These are phyloP conservation scores for Ganoderma meredithae DNA, from an alignment of 1,284 basidiomycete genomes.

Conservation along the genomic window DNA sequence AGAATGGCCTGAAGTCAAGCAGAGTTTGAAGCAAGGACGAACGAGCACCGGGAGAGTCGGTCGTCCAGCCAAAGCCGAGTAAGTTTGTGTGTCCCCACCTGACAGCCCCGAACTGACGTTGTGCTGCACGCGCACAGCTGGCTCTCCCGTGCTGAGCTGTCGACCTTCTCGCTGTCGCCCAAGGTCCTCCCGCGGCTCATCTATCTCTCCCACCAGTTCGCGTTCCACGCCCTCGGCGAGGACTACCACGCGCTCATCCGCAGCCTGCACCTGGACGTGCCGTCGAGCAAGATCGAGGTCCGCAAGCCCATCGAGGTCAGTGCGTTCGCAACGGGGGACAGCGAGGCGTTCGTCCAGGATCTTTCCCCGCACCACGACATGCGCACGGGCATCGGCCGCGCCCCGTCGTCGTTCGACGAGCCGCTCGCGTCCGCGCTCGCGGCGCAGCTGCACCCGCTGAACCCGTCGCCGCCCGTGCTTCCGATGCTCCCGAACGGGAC, in stretches of 20 bases:
- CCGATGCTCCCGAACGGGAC: constrained; percentile 84
- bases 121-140: constrained; percentile 49
- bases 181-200: constrained; percentile 73
- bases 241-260: constrained; percentile 84
- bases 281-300: constrained; percentile 70
- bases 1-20: constrained; percentile 64
- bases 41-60: constrained; percentile 13
- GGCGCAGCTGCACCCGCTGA: constrained; percentile 63
- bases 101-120: constrained; percentile 6
- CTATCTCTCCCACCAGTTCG: constrained; percentile 84
- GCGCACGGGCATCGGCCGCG: constrained; percentile 43
- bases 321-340: constrained; percentile 49
- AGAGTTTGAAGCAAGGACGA: constrained; percentile 27
- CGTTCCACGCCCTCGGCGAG: constrained; percentile 77
- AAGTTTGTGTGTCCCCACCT: constrained; percentile 30
- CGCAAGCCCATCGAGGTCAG: constrained; percentile 75
- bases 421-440: constrained; percentile 78
- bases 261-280: constrained; percentile 68
- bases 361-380: constrained; percentile 41
- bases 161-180: constrained; percentile 67
- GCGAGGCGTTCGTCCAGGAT: constrained; percentile 64
- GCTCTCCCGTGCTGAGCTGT: constrained; percentile 81
- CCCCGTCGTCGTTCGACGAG: constrained; percentile 74
- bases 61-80: constrained; percentile 35
- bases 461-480: constrained; percentile 56